Evolutionary conservation across 2,329 filamentous ascomycete genomes (phyloP).

Genomic region (Coleophoma eucalyptorum): DNA sequence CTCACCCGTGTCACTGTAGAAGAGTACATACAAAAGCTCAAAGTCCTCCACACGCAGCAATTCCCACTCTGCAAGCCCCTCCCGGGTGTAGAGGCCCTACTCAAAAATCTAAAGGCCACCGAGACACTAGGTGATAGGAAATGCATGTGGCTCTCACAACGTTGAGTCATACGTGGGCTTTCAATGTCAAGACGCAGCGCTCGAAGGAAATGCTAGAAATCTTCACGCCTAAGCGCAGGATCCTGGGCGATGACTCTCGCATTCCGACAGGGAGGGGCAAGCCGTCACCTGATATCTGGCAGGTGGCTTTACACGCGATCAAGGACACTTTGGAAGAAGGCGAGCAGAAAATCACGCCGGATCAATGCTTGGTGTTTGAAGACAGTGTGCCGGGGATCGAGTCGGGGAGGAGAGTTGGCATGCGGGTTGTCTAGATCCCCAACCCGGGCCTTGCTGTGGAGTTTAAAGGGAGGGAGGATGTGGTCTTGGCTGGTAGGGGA

Average conservation of each 20-base stretch:
- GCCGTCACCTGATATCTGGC: constrained; percentile 89
- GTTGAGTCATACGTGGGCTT: constrained; percentile 52
- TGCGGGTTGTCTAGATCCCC: constrained; percentile 91
- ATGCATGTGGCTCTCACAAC: constrained; percentile 79
- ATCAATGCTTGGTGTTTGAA: constrained; percentile 94
- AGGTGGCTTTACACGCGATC: constrained; percentile 79
- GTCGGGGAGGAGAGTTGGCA: constrained; percentile 82
- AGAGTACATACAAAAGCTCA: constrained; percentile 58
- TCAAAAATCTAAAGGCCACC: constrained; percentile 46
- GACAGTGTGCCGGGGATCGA: constrained; percentile 92
- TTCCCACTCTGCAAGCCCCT: constrained; percentile 73
- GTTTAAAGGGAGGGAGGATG: constrained; percentile 70
- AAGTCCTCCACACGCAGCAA: constrained; percentile 61
- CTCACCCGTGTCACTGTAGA: constrained; percentile 62
- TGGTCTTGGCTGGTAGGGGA: constrained; percentile 77
- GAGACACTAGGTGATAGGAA: constrained; percentile 35
- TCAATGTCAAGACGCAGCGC: constrained; percentile 36
- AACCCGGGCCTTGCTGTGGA: constrained; percentile 74
- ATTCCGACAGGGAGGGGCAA: constrained; percentile 80
- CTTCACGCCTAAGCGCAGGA: constrained; percentile 64
- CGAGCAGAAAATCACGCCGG: constrained; percentile 65
- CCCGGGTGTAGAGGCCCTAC: constrained; percentile 70
- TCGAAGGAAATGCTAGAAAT: constrained; percentile 53
- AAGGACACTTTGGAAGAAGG: constrained; percentile 66
- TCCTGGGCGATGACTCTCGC: constrained; percentile 80